Conservation (phyloP, 345 rosid genomes). For the Gossypium turneri region DNA sequence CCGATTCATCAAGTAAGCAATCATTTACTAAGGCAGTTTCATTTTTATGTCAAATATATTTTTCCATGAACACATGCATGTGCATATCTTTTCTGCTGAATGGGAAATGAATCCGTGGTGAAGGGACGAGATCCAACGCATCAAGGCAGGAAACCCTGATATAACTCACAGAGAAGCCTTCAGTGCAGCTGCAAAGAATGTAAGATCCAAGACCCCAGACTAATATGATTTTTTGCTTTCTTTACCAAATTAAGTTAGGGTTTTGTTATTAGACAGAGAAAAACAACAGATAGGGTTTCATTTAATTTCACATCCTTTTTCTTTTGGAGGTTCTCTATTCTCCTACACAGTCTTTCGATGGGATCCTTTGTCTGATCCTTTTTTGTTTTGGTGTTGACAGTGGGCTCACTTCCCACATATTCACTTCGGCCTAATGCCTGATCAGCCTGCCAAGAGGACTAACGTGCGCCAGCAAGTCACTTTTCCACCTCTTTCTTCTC, state of each 20-base stretch:
- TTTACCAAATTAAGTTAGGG: conserved; percentile 31
- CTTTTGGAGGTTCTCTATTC: not conserved
- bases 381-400: conserved; percentile 27
- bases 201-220: conserved; percentile 26
- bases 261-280: not conserved
- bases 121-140: conserved; percentile 69
- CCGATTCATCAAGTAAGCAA: conserved; percentile 57
- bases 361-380: conserved; percentile 10
- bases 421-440: conserved; percentile 62
- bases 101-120: conserved; percentile 15
- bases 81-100: not conserved
- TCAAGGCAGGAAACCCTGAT: conserved; percentile 57
- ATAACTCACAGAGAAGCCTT: conserved; percentile 61
- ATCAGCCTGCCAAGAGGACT: conserved; percentile 45
- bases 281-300: conserved; percentile 8
- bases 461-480: conserved; percentile 40
- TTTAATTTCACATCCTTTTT: not conserved
- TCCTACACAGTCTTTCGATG: not conserved
- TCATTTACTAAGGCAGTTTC: conserved; percentile 9
- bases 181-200: conserved; percentile 65
- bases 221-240: conserved; percentile 12
- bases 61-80: too few relatives aligned
- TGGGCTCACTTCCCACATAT: conserved; percentile 67
- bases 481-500: not conserved
- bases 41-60: not conserved